Evolutionary conservation across 2,329 filamentous ascomycete species (phyloP).

Genomic region (Colletotrichum chrysophilum): DNA sequence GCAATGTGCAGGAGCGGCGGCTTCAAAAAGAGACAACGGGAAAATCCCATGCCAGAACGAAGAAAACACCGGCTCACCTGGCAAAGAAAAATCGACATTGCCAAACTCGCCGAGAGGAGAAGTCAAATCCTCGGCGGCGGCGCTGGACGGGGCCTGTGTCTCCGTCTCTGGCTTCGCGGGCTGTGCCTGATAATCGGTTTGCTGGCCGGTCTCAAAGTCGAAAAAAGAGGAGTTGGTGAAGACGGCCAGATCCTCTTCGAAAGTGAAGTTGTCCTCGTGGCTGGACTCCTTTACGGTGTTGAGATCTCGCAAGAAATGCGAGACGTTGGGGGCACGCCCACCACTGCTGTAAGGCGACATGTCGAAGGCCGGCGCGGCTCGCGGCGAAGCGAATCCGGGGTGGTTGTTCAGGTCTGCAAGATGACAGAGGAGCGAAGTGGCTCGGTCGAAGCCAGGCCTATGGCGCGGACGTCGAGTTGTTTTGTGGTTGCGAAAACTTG

Average conservation of each 20-base stretch:
- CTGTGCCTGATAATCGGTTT: conserved; percentile 60
- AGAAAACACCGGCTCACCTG: conserved; percentile 44
- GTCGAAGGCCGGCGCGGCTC: conserved; percentile 8
- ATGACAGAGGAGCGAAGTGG: background rate
- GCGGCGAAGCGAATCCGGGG: background rate
- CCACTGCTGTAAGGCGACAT: conserved; percentile 77
- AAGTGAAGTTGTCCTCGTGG: conserved; percentile 65
- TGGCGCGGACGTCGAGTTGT: conserved; percentile 12
- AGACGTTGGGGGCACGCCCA: conserved; percentile 84
- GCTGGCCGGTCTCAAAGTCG: conserved; percentile 74
- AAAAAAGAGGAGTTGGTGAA: conserved; percentile 87
- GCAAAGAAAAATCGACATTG: conserved; percentile 50
- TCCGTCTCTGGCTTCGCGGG: conserved; percentile 49
- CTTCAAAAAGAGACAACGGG: background rate
- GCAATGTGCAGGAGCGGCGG: background rate
- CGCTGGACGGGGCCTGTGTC: conserved; percentile 26
- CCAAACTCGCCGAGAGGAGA: conserved; percentile 50
- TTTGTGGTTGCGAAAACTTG: conserved; percentile 10
- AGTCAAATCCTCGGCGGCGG: conserved; percentile 31
- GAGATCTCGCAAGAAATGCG: conserved; percentile 85
- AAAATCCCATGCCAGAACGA: background rate
- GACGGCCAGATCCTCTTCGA: conserved; percentile 76
- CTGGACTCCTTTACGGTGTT: conserved; percentile 70
- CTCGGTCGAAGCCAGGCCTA: background rate
- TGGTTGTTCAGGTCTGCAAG: background rate